Conservation (phyloP, 139 green algal genomes). For the Raphidocelis subcapitata region DNA sequence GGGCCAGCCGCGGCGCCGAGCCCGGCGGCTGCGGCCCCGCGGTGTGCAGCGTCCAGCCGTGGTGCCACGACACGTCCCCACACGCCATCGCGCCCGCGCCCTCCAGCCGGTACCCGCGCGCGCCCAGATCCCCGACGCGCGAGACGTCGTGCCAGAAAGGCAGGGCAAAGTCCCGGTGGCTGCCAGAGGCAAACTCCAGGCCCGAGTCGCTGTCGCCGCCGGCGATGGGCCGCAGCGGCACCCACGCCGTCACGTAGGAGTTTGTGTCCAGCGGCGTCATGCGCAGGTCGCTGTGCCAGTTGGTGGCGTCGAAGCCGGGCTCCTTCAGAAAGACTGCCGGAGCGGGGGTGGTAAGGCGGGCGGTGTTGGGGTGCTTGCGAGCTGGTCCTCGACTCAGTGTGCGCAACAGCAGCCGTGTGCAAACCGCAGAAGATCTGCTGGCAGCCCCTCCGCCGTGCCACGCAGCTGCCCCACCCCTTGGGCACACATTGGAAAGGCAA, state of each 20-base stretch:
- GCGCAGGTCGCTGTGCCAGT: constrained; percentile 64
- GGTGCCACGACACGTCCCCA: constrained; percentile 61
- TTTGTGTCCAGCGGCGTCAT: constrained; percentile 75
- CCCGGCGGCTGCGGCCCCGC: constrained; percentile 44
- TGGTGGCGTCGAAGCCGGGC: constrained; percentile 52
- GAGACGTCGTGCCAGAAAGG: constrained; percentile 64
- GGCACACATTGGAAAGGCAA: no score
- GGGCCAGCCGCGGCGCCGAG: constrained; percentile 35
- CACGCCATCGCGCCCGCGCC: constrained; percentile 47
- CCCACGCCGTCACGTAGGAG: constrained; percentile 65
- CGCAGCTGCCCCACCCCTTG: no score
- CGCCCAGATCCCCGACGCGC: constrained; percentile 36
- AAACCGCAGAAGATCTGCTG: no score
- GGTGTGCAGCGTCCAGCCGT: constrained; percentile 65
- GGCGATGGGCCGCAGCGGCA: constrained; percentile 52
- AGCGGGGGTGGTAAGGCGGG: not conserved
- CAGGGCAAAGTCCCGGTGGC: constrained; percentile 68
- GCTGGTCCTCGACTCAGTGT: no score
- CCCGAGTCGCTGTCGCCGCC: constrained; percentile 17
- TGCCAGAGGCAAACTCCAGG: constrained; percentile 58
- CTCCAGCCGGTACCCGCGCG: constrained; percentile 48
- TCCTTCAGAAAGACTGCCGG: constrained; percentile 57
- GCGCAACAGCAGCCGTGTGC: no score
- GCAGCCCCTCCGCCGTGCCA: no score
- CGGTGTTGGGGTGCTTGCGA: no score